Evolutionary conservation across 129 eudicot genomes (phyloP).

Genomic region (Flaveria robusta): DNA sequence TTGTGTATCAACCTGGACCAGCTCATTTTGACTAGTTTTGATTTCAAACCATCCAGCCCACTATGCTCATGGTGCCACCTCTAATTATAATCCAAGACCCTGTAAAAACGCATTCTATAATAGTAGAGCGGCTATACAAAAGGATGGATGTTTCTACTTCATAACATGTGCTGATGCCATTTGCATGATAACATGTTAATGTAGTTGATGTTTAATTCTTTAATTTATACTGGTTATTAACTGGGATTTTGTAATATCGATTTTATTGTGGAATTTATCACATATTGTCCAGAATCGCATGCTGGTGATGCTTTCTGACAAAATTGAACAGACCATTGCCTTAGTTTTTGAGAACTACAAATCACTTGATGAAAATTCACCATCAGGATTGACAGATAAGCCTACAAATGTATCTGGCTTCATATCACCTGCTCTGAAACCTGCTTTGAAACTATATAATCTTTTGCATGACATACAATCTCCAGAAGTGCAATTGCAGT

Average conservation of each 20-base stretch:
- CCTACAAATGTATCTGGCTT: slow-evolving; percentile 48
- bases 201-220: neutral
- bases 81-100: neutral
- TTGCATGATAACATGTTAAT: neutral
- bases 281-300: slow-evolving; percentile 66
- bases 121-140: neutral
- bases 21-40: neutral
- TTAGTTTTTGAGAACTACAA: slow-evolving; percentile 76
- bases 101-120: neutral
- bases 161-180: slow-evolving; percentile 3
- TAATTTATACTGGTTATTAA: neutral
- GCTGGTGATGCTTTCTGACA: slow-evolving; percentile 61
- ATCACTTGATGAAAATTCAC: slow-evolving; percentile 64
- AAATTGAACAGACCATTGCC: slow-evolving; percentile 59
- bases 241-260: neutral
- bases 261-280: slow-evolving; percentile 11
- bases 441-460: slow-evolving; percentile 69
- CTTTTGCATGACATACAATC: slow-evolving; percentile 60
- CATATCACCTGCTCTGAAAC: slow-evolving; percentile 68
- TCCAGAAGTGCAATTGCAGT: slow-evolving; percentile 65
- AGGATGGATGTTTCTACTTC: slow-evolving; percentile 3
- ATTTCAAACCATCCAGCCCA: neutral
- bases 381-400: slow-evolving; percentile 55
- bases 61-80: neutral
- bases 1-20: neutral